Percentiles rank a stretch among this genome's conserved stretches.
Evolutionary conservation across 805 yeast species (phyloP).

Genomic region (Ogataea methylovora): DNA sequence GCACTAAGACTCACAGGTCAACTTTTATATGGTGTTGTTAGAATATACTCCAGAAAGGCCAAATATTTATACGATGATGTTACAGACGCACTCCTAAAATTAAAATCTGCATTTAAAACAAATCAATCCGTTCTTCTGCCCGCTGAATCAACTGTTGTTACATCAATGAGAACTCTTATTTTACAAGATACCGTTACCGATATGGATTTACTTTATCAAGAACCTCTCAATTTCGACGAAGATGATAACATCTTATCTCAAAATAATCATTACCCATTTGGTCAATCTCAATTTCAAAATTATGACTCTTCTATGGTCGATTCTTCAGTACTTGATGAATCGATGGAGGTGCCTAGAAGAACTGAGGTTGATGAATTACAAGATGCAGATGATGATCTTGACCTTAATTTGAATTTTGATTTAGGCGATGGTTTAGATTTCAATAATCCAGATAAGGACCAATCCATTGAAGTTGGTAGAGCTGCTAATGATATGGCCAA

Average conservation of each 20-base stretch:
- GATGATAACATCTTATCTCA: constrained; percentile 13
- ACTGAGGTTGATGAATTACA: constrained; percentile 20
- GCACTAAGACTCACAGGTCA: constrained; percentile 83
- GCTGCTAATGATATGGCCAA: constrained; percentile 20
- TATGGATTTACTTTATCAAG: constrained; percentile 63
- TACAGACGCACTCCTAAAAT: constrained; percentile 60
- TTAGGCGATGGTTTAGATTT: constrained; percentile 15
- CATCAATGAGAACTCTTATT: constrained; percentile 51
- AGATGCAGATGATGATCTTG: constrained; percentile 23
- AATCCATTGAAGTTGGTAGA: constrained; percentile 50
- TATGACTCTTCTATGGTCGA: background rate
- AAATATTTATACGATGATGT: constrained; percentile 79
- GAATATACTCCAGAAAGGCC: constrained; percentile 81
- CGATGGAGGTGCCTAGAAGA: constrained; percentile 64
- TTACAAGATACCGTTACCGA: constrained; percentile 76
- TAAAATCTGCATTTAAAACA: constrained; percentile 58
- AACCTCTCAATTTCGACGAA: constrained; percentile 41
- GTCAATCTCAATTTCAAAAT: constrained; percentile 1
- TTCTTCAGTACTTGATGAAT: constrained; percentile 32
- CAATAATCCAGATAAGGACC: constrained; percentile 19
- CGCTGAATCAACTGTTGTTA: constrained; percentile 50
- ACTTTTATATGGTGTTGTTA: constrained; percentile 75
- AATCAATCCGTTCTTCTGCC: constrained; percentile 48
- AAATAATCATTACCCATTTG: constrained; percentile 2
- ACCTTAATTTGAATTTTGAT: constrained; percentile 27